Percentiles rank a stretch among this genome's conserved stretches.
These are phyloP conservation scores for Phytophthora pseudosyringae DNA, from an alignment of 352 stramenopile species.

Conservation along the genomic window DNA sequence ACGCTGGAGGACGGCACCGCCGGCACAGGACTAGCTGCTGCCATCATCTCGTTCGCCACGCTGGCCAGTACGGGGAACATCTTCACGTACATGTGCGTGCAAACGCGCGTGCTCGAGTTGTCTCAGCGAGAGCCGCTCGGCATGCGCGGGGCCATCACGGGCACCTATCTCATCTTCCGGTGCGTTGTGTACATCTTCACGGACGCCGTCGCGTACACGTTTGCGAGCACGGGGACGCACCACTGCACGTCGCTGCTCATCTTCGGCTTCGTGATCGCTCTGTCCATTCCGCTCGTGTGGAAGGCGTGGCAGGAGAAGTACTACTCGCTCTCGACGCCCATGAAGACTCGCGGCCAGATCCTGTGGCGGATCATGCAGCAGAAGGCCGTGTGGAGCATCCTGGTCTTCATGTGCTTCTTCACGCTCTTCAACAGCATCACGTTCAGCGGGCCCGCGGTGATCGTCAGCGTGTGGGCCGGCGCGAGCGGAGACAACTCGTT, in stretches of 20 bases:
- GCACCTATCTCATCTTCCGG: constrained; percentile 47
- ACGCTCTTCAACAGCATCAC: constrained; percentile 43
- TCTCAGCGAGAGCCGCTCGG: constrained; percentile 51
- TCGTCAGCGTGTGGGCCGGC: constrained; percentile 37
- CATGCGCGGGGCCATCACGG: constrained; percentile 41
- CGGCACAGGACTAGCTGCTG: constrained; percentile 17
- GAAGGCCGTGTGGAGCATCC: constrained; percentile 54
- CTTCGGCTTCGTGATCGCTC: constrained; percentile 38
- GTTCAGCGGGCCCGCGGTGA: constrained; percentile 29
- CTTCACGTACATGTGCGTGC: constrained; percentile 41
- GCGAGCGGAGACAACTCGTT: constrained; percentile 33
- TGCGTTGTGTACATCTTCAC: constrained; percentile 33
- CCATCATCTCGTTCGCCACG: constrained; percentile 32
- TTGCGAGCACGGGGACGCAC: constrained; percentile 12
- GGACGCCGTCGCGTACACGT: constrained; percentile 24
- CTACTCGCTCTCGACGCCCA: constrained; percentile 47
- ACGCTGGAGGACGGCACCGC: constrained; percentile 8
- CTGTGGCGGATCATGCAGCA: constrained; percentile 65
- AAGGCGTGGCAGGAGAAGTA: constrained; percentile 50
- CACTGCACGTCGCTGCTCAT: constrained; percentile 32
- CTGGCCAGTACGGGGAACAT: constrained; percentile 38
- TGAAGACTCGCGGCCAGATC: constrained; percentile 48
- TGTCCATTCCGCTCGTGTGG: constrained; percentile 44
- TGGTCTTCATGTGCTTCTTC: background rate
- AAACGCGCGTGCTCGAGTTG: constrained; percentile 53